Base-by-base conservation (phyloP, 306 rosid species). In the Quercus suber region DNA sequence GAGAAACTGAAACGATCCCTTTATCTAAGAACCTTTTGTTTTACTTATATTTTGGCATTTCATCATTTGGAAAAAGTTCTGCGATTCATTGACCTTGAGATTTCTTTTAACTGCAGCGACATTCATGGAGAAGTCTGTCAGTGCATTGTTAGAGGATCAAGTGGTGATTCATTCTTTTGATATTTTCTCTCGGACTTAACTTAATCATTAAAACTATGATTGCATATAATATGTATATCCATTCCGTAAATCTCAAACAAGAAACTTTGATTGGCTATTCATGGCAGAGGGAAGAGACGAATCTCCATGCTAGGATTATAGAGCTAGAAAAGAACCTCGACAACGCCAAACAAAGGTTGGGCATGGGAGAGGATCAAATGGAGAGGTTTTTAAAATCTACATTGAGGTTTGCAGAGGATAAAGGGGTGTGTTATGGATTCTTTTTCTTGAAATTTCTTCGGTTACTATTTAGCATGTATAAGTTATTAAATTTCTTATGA, bases 261-360 rank as follows among this genome's bases (percentile, higher is more conserved):
- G 51, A 10, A 43, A 43, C 51, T 10, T 43, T 43, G 51, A 43
- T 11, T 11, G 51, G 51, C 14, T 43, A 43, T 43, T 43, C 51
- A 10, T 80, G 77, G 83, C 89, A 94, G 96, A 83, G 72, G 79
- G 80, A 87, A 83, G 90, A 92, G 85, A 90, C 88, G 78, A 57
- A 80, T 56, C 83, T 87, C 20, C 89, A 84, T 19, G 68, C 74
- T 77, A 79, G 74, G 73, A 88, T 94, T 76, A 64, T 88, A 35
- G 90, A 84, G n/a, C 79, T 94, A 73, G 86, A 94, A 85, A 85
- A 85, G 73, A 61, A 86, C 78, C 90, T 94, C 19, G 97, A 94
- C 51, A 11, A 43, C 82, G 84, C 82, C 7, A 92, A 88, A 83
- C 96, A 92, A 78, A 80, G 86, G 43, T 73, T 94, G 80, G 89